Evolutionary conservation across 305 asterid species (phyloP), one percentile per base, ranked within the genome.

Genomic region (Fraxinus ornus): DNA sequence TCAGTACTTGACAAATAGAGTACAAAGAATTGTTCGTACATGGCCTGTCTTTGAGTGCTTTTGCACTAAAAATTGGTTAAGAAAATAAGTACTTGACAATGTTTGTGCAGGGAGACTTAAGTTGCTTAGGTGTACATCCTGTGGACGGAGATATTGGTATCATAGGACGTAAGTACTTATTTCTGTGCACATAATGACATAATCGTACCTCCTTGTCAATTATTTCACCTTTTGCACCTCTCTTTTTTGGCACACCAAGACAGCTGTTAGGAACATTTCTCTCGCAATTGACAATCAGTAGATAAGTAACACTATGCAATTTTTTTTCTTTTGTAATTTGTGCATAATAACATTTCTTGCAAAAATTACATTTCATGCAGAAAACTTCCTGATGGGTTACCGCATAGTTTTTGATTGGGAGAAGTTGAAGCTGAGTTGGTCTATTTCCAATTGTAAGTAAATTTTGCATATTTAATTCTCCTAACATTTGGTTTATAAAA

Each of bases 391-490:
- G 91, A 88, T 88, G 91, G 98, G 98, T 28, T 91, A 93, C 82
- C 92, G 88, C 19, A 17, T 93, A 87, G 98, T 94, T 81, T 94
- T 94, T 71, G 96, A 94, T 81, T 89, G 89, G 94, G 96, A 93
- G 88, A 92, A 89, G 26, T 73, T 77, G 90, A 90, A 86, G 92
- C 86, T 93, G 84, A 96, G 95, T 17, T 94, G 98, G 97, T 92
- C 97, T 24, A 79, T 15, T 87, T 93, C 96, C 82, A 87, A 88
- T 64, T 94, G 98, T 94, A 91, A 92, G 98, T 84, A 71, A 76
- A 81, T 74, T 81, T 44, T 84, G 79, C 78, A 32, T 66, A 49
- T 81, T 21, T 41, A 1, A 9, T 52, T 75, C 35, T 13, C 21
- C 12, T 75, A 64, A 49, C 35, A 62, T 21, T 62, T 62, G 71